Percentiles rank a stretch among this genome's conserved stretches.
phyloP scores from a whole-genome alignment of 345 rosid species.

The Triadica sebifera region DNA sequence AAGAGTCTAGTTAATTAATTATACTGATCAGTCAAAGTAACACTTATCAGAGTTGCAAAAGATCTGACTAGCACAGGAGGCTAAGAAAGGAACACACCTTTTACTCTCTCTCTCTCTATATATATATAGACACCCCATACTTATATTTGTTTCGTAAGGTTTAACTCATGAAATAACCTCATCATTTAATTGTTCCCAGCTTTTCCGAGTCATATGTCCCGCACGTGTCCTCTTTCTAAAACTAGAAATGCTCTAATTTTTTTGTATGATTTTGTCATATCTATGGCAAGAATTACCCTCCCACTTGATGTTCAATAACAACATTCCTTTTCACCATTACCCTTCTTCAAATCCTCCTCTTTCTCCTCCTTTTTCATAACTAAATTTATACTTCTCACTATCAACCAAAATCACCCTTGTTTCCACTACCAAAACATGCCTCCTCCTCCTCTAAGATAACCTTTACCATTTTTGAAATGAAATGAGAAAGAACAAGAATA shows the following conservation, averaged over 20 bases:
- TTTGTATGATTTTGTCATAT: background rate
- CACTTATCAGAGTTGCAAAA: constrained; percentile 24
- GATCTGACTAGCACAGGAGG: constrained; percentile 43
- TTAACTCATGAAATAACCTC: constrained; percentile 34
- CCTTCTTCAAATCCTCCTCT: constrained; percentile 14
- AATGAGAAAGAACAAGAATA: constrained; percentile 29
- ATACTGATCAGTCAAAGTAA: constrained; percentile 37
- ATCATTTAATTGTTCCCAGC: constrained; percentile 35
- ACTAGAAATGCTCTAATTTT: background rate
- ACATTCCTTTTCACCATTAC: constrained; percentile 38
- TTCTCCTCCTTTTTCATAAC: constrained; percentile 17
- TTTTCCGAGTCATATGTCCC: constrained; percentile 22
- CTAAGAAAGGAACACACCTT: constrained; percentile 25
- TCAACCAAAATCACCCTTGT: constrained; percentile 18
- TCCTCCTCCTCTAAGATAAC: constrained; percentile 83
- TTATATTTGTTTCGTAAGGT: constrained; percentile 22
- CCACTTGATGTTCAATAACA: constrained; percentile 24
- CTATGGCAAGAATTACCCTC: too few species aligned
- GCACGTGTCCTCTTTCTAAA: constrained; percentile 26
- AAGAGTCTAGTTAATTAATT: too few species aligned
- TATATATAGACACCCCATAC: constrained; percentile 21
- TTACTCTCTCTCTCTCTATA: too few species aligned
- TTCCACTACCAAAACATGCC: constrained; percentile 43
- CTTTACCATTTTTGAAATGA: constrained; percentile 68
- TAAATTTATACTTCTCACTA: constrained; percentile 8